Evolutionary conservation across 2,329 filamentous ascomycete genomes (phyloP).

Genomic region (Davidsoniella australis): DNA sequence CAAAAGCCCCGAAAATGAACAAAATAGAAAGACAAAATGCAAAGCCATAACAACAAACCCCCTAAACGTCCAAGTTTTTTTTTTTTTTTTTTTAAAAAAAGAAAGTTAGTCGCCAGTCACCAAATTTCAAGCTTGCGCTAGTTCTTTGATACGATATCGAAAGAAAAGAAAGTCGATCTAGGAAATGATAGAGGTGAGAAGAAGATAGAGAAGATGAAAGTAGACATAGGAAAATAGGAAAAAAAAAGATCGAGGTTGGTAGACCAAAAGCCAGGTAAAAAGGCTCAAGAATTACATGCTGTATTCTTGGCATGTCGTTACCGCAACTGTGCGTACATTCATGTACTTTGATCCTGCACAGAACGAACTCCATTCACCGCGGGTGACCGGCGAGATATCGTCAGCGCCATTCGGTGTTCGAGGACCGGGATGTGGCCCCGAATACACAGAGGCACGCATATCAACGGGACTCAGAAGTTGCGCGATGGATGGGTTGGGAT

Average conservation of each 20-base stretch:
- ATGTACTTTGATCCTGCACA: conserved; percentile 29
- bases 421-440: conserved; percentile 23
- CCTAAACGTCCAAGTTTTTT: not conserved
- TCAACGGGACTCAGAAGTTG: conserved; percentile 8
- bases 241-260: too few relatives aligned
- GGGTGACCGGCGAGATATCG: conserved; percentile 44
- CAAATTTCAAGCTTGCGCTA: not conserved
- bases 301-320: conserved; percentile 29
- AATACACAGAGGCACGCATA: conserved; percentile 1
- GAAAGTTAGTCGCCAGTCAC: too few relatives aligned
- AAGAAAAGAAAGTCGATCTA: not conserved
- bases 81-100: too few relatives aligned
- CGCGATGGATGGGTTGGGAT: conserved; percentile 9
- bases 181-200: not conserved
- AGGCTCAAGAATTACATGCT: not conserved
- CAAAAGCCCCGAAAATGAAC: conserved; percentile 2
- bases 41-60: not conserved
- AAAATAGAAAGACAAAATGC: conserved; percentile 3
- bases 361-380: conserved; percentile 45
- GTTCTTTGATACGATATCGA: not conserved
- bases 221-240: not conserved
- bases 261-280: not conserved
- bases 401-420: conserved; percentile 42
- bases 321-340: conserved; percentile 28
- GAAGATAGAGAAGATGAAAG: not conserved